phyloP scores from a whole-genome alignment of 2,329 filamentous ascomycete genomes.

The Lachnellula occidentalis region DNA sequence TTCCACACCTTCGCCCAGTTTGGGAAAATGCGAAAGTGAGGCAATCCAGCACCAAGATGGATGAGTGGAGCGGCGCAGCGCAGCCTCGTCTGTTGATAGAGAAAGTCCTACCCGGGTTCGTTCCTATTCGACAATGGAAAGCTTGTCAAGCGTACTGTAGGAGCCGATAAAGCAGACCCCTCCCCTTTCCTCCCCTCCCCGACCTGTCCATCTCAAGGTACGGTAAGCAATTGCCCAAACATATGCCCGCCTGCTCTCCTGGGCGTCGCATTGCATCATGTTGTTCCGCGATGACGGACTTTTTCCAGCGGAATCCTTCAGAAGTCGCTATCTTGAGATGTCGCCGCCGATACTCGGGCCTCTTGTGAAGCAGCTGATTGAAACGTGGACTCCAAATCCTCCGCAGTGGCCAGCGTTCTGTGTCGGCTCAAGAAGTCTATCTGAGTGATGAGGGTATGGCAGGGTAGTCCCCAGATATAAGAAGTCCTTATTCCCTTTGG shows the following conservation, averaged over 20 bases:
- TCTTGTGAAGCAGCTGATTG: background rate
- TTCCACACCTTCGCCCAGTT: no score
- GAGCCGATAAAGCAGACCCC: background rate
- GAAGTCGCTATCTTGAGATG: background rate
- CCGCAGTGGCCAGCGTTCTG: background rate
- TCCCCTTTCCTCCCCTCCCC: background rate
- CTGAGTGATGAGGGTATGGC: background rate
- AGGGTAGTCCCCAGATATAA: background rate
- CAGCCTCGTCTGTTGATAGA: background rate
- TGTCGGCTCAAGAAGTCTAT: background rate
- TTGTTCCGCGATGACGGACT: background rate
- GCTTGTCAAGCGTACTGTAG: background rate
- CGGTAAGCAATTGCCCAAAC: background rate
- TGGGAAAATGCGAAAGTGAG: background rate
- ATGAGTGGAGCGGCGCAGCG: background rate
- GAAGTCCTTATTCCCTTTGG: background rate
- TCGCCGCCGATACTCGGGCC: background rate
- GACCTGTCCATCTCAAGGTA: background rate
- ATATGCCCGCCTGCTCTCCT: background rate
- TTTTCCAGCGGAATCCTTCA: background rate
- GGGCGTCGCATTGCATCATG: background rate
- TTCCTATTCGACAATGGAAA: conserved; percentile 2
- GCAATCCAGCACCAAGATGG: background rate
- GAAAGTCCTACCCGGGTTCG: background rate
- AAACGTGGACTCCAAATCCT: background rate